These are phyloP conservation scores for Colletotrichum spaethianum DNA, from an alignment of 2,329 filamentous ascomycete species.

Conservation along the genomic window DNA sequence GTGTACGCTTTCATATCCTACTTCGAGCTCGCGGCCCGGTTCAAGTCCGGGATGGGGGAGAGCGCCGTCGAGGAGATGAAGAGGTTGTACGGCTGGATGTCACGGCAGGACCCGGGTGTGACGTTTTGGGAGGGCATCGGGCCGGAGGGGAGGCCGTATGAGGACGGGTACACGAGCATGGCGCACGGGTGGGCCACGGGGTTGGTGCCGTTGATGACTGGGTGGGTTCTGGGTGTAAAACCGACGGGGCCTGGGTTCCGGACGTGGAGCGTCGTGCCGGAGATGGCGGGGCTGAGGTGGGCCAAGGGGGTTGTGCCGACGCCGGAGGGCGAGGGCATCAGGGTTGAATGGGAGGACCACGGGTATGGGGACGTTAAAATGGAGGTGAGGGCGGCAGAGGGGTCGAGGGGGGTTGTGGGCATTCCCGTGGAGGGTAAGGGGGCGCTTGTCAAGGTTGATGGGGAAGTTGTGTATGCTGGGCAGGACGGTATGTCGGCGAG, in stretches of 20 bases:
- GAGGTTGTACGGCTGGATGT: conserved; percentile 66
- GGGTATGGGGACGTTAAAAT: conserved; percentile 45
- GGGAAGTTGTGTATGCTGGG: conserved; percentile 39
- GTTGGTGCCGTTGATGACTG: conserved; percentile 61
- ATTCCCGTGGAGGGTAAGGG: conserved; percentile 43
- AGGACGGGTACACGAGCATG: conserved; percentile 62
- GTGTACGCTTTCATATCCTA: conserved; percentile 68
- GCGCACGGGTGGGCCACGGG: conserved; percentile 68
- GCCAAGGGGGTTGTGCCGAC: conserved; percentile 61
- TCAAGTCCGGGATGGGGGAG: conserved; percentile 48
- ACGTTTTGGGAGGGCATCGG: conserved; percentile 69
- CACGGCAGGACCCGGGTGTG: conserved; percentile 58
- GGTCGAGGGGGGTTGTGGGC: conserved; percentile 48
- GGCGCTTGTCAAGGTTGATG: conserved; percentile 42
- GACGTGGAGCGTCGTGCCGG: conserved; percentile 57
- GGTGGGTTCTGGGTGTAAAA: conserved; percentile 62
- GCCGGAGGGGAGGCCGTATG: conserved; percentile 57
- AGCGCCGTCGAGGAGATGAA: conserved; percentile 61
- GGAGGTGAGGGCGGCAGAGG: conserved; percentile 49
- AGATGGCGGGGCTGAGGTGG: conserved; percentile 55
- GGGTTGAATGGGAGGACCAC: conserved; percentile 54
- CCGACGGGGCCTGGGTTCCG: conserved; percentile 60
- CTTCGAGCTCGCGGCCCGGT: conserved; percentile 66
- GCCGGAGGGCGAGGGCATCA: conserved; percentile 52
- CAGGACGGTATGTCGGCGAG: background rate